Conservation (phyloP, 768 basidiomycete species). For the Amanita subjunquillea region DNA sequence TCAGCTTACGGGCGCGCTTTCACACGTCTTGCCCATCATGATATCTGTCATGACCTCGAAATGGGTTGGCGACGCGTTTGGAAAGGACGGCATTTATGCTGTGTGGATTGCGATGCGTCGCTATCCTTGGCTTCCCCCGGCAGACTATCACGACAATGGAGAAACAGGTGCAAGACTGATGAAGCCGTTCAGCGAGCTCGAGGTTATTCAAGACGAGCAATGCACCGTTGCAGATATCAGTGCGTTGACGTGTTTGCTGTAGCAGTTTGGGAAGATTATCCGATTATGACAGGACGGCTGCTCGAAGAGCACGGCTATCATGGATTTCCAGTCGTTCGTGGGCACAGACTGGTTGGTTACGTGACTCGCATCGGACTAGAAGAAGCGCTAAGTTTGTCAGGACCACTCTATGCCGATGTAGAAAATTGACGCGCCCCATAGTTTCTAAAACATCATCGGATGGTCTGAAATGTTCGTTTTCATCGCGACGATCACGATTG, state of each 20-base stretch:
- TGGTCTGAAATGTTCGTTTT: conserved; percentile 30
- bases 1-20: conserved; percentile 68
- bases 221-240: conserved; percentile 41
- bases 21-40: conserved; percentile 78
- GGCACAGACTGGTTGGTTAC: conserved; percentile 46
- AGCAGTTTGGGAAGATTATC: neutral
- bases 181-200: conserved; percentile 38
- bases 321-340: conserved; percentile 56
- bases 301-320: conserved; percentile 36
- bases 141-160: conserved; percentile 55
- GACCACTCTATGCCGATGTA: neutral
- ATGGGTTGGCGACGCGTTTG: conserved; percentile 67
- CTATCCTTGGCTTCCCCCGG: conserved; percentile 62
- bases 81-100: conserved; percentile 59
- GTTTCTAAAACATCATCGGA: neutral
- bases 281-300: conserved; percentile 22
- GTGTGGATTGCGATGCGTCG: conserved; percentile 64
- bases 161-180: conserved; percentile 53
- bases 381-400: conserved; percentile 22
- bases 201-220: conserved; percentile 41
- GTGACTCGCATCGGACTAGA: conserved; percentile 46
- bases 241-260: conserved; percentile 9
- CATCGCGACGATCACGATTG: conserved; percentile 7
- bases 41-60: conserved; percentile 69
- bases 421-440: neutral